Conservation (phyloP, 352 stramenopile species). For the Phytophthora tentaculata region DNA sequence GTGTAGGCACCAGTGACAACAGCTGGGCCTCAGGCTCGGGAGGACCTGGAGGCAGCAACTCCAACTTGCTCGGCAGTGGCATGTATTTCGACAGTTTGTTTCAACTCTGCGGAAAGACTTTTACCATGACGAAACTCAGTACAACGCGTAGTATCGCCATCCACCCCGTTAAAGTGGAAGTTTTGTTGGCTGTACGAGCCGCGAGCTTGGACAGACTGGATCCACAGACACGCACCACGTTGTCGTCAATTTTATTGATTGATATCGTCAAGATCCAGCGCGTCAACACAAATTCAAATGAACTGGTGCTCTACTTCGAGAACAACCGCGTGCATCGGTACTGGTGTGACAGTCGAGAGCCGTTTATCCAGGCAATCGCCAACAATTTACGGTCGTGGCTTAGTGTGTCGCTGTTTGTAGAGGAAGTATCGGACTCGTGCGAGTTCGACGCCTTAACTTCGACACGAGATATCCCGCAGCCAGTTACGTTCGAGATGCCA, state of each 20-base stretch:
- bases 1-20: slow-evolving; percentile 38
- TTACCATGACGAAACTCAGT: slow-evolving; percentile 86
- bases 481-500: slow-evolving; percentile 84
- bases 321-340: slow-evolving; percentile 90
- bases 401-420: slow-evolving; percentile 79
- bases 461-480: slow-evolving; percentile 79
- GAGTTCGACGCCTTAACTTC: slow-evolving; percentile 86
- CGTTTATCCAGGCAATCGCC: slow-evolving; percentile 86
- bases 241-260: slow-evolving; percentile 87
- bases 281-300: slow-evolving; percentile 84
- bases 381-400: slow-evolving; percentile 90
- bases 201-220: slow-evolving; percentile 83
- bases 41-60: slow-evolving; percentile 20
- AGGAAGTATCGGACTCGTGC: slow-evolving; percentile 84
- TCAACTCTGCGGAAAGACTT: slow-evolving; percentile 86
- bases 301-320: slow-evolving; percentile 85
- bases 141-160: slow-evolving; percentile 74
- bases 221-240: slow-evolving; percentile 59
- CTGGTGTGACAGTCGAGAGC: slow-evolving; percentile 85
- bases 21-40: slow-evolving; percentile 35
- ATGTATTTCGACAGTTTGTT: slow-evolving; percentile 92
- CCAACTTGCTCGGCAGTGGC: slow-evolving; percentile 49
- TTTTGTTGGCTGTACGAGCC: slow-evolving; percentile 77
- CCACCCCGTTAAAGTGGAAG: slow-evolving; percentile 72
- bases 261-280: slow-evolving; percentile 91